Percentiles rank a stretch among this genome's conserved stretches.
phyloP scores from a whole-genome alignment of 2,329 filamentous ascomycete genomes.

The Ceratocystis papillata region DNA sequence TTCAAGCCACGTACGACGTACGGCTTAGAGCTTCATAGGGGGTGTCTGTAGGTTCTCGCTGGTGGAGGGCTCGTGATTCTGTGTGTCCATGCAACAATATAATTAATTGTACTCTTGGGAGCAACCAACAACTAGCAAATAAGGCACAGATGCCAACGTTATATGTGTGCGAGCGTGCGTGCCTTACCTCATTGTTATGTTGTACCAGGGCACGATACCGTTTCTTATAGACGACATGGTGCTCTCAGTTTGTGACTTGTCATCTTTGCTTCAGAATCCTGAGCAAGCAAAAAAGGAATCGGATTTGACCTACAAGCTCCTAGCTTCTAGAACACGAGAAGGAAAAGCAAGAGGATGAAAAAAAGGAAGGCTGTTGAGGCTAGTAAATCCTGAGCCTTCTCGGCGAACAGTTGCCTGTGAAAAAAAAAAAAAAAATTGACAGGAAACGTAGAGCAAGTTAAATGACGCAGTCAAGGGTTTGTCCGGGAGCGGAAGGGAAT shows the following conservation, averaged over 20 bases:
- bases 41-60: no score
- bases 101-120: no score
- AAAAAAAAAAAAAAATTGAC: neutral
- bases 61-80: no score
- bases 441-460: neutral
- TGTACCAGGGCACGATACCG: neutral
- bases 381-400: neutral
- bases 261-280: conserved; percentile 8
- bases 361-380: neutral
- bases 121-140: no score
- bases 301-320: neutral
- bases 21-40: no score
- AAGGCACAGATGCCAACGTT: no score
- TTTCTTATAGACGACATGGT: neutral
- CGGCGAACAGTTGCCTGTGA: neutral
- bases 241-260: neutral
- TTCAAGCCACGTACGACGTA: no score
- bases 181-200: neutral
- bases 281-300: neutral
- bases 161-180: no score
- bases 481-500: neutral
- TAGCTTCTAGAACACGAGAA: conserved; percentile 7
- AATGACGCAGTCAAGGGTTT: neutral
- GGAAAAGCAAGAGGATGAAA: neutral
- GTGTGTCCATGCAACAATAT: no score